These are phyloP conservation scores for Vinca minor DNA, from an alignment of 257 asterid genomes.

Conservation along the genomic window DNA sequence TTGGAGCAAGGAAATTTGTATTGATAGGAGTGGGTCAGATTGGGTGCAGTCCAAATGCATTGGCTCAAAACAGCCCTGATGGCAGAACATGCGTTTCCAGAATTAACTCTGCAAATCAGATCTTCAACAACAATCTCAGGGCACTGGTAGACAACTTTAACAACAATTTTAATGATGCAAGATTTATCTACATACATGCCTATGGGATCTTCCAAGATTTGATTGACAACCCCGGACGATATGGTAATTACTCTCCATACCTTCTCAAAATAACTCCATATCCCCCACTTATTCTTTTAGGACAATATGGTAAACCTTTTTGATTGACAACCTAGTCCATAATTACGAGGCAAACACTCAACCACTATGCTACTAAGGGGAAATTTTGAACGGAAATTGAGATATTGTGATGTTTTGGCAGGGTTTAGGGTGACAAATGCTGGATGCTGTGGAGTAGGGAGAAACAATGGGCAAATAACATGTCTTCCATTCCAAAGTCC, in stretches of 20 bases:
- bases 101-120: constrained; percentile 57
- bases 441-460: constrained; percentile 92
- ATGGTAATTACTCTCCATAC: constrained; percentile 33
- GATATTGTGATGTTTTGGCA: constrained; percentile 17
- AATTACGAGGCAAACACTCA: too few species aligned
- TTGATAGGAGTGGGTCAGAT: constrained; percentile 72
- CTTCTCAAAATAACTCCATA: not conserved
- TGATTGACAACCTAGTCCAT: too few species aligned
- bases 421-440: constrained; percentile 76
- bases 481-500: constrained; percentile 68
- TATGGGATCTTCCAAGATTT: constrained; percentile 81
- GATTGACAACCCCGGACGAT: constrained; percentile 54
- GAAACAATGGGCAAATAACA: constrained; percentile 93
- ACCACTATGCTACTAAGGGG: too few species aligned
- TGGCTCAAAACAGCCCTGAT: constrained; percentile 89
- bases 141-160: constrained; percentile 60
- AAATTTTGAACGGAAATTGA: too few species aligned
- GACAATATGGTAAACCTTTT: too few species aligned
- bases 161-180: constrained; percentile 49
- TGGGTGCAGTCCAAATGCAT: constrained; percentile 90
- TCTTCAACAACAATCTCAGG: constrained; percentile 56
- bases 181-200: constrained; percentile 59
- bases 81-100: constrained; percentile 63
- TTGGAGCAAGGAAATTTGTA: constrained; percentile 72
- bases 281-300: too few species aligned